Conservation (phyloP, 2,329 filamentous ascomycete species). For the Curvularia sp. region DNA sequence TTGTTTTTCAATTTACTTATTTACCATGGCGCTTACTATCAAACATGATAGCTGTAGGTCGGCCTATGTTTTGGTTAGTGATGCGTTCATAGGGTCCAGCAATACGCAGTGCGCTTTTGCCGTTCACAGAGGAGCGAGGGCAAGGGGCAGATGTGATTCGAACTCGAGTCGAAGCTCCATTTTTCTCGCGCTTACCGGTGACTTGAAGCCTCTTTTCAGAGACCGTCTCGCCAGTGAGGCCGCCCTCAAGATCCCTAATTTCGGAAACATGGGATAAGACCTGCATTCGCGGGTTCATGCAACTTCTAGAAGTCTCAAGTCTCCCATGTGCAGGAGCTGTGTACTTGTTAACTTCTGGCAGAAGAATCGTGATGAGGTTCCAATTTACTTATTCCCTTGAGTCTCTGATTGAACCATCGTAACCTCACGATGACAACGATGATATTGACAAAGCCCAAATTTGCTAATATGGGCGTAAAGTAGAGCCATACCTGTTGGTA, state of each 20-base stretch:
- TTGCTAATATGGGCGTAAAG: conserved; percentile 48
- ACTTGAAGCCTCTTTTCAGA: conserved; percentile 4
- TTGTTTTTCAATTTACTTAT: neutral
- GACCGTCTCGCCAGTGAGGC: conserved; percentile 14
- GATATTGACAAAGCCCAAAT: conserved; percentile 56
- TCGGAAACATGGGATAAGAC: conserved; percentile 1
- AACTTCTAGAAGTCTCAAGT: neutral
- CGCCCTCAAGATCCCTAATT: conserved; percentile 11
- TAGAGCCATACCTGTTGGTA: conserved; percentile 60
- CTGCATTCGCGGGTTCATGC: neutral
- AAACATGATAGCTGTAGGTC: neutral
- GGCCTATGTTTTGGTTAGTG: neutral
- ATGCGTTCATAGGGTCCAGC: conserved; percentile 10
- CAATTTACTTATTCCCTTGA: conserved; percentile 75
- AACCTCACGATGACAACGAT: conserved; percentile 89
- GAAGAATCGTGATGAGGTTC: neutral
- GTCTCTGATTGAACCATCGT: conserved; percentile 98
- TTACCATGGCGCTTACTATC: conserved; percentile 2
- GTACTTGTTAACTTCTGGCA: neutral
- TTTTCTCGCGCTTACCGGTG: neutral
- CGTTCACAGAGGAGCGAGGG: conserved; percentile 1
- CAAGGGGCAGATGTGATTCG: conserved; percentile 18
- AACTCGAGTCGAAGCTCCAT: neutral
- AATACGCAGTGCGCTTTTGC: conserved; percentile 11
- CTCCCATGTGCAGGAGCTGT: conserved; percentile 65